Evolutionary conservation across 192 early-diverging fungal species (phyloP).

Genomic region (Gigaspora rosea): DNA sequence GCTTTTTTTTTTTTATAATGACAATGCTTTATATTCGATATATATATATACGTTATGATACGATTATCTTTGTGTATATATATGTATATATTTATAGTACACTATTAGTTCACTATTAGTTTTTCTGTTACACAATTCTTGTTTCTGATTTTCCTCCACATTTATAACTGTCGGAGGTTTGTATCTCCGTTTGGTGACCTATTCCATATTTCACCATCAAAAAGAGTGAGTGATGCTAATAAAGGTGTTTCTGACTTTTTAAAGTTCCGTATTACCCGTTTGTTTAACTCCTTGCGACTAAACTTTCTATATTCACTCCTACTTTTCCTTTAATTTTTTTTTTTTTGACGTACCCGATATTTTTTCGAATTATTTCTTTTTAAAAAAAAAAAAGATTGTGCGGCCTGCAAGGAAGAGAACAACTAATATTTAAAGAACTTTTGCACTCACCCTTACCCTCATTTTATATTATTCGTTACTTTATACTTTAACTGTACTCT

Average conservation of each 20-base stretch:
- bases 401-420: constrained; percentile 8
- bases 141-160: too few relatives aligned
- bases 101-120: too few relatives aligned
- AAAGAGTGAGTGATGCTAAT: constrained; percentile 2
- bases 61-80: too few relatives aligned
- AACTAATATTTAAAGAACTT: background rate
- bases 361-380: background rate
- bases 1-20: too few relatives aligned
- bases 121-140: too few relatives aligned
- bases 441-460: background rate
- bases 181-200: background rate
- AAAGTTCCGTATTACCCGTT: constrained; percentile 5
- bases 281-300: constrained; percentile 22
- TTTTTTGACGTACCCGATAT: background rate
- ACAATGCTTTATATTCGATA: too few relatives aligned
- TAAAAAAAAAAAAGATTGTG: constrained; percentile 11
- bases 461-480: background rate
- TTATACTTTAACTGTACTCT: background rate
- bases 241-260: constrained; percentile 7
- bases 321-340: background rate
- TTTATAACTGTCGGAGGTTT: background rate
- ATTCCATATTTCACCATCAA: background rate
- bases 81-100: too few relatives aligned
- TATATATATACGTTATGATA: too few relatives aligned
- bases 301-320: background rate